Conservation (phyloP, 2,329 filamentous ascomycete species). For the Calonectria naviculata region DNA sequence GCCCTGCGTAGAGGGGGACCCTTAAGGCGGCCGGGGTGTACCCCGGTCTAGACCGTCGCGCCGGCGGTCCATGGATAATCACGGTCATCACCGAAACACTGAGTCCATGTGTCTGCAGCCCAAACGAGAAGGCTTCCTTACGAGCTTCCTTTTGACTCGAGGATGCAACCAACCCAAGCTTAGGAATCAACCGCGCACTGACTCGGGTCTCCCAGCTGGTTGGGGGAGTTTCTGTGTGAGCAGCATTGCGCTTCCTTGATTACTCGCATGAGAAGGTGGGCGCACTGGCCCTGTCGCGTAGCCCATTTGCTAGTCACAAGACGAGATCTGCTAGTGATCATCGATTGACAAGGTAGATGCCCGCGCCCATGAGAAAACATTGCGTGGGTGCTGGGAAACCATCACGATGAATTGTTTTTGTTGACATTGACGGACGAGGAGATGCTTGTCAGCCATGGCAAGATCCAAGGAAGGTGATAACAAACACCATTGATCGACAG, state of each 20-base stretch:
- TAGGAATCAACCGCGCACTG: not conserved
- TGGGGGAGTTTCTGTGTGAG: not conserved
- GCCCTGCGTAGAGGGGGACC: not conserved
- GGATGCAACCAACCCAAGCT: not conserved
- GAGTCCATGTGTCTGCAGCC: conserved; percentile 15
- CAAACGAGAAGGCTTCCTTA: conserved; percentile 25
- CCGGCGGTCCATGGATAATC: conserved; percentile 21
- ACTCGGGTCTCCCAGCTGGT: not conserved
- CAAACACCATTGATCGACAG: conserved; percentile 7
- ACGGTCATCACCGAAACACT: conserved; percentile 36
- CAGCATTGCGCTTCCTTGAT: conserved; percentile 4
- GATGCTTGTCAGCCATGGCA: conserved; percentile 10
- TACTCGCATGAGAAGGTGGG: not conserved
- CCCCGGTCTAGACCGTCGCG: conserved; percentile 28
- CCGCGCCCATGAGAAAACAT: not conserved
- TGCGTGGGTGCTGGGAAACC: not conserved
- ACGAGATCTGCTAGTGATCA: conserved; percentile 1
- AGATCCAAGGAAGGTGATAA: conserved; percentile 25
- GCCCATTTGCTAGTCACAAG: not conserved
- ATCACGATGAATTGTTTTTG: not conserved
- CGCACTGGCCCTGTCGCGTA: conserved; percentile 4
- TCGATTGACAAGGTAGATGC: conserved; percentile 2
- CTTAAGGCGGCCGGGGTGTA: conserved; percentile 19
- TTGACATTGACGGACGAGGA: conserved; percentile 1
- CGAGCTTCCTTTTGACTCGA: conserved; percentile 23